Base-by-base conservation (phyloP, 2,329 filamentous ascomycete species). In the Calonectria naviculata region DNA sequence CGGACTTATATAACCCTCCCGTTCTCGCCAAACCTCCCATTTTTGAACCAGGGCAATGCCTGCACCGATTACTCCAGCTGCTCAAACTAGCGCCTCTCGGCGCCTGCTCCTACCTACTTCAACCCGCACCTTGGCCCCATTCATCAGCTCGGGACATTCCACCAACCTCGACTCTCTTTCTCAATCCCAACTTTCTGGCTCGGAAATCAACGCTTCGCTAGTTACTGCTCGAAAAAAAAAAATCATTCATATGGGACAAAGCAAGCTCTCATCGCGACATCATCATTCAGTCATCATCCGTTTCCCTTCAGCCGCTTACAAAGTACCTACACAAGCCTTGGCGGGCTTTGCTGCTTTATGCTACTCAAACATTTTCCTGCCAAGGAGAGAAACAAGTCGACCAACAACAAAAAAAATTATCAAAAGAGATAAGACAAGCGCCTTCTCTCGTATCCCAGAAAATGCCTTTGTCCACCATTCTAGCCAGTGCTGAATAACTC, bases 241-340 rank as follows among this genome's bases (percentile, higher is more conserved):
- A 67, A 58, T 52, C 38, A 67, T 66, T 65, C 54, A 38, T 42
- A 49, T 61, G 64, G 58, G 68, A 49, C n/a, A 73, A 71, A 73
- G 68, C 70, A 75, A 70, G 73, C 26, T 67, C 72, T 78, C 77
- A 73, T 78, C 76, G 72, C 73, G 71, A 72, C 76, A 79, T 79
- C 74, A 77, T 79, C 77, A 78, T 79, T 78, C 74, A 79, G 75
- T 79, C 77, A 77, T 79, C 77, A 78, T 78, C 67, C 77, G 73
- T 76, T 78, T 72, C 75, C 70, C 70, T 63, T 71, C 74, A 76
- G 67, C 73, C 73, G 73, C 76, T 76, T 73, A 73, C 70, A 71
- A 70, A 73, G 71, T 76, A 78, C 76, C 76, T 76, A 73, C 68
- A 75, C 75, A 77, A 74, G 74, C 72, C 38, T 46, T 77, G 67